phyloP scores from a whole-genome alignment of 2,329 filamentous ascomycete genomes.

The Microthyrium microscopicum region DNA sequence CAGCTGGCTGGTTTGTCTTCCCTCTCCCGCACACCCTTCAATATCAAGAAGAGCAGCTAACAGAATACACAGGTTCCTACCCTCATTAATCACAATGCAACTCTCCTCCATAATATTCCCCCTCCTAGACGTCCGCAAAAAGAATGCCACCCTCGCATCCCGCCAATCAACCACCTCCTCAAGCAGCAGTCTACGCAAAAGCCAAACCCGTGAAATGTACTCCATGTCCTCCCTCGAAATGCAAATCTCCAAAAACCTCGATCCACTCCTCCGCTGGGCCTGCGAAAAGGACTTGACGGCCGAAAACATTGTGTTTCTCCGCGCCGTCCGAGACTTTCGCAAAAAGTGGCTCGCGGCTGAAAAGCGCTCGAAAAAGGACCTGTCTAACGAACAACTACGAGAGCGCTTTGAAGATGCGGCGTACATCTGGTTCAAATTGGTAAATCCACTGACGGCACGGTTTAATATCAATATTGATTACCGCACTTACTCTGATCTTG shows the following conservation, averaged over 20 bases:
- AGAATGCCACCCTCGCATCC: not conserved
- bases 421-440: constrained; percentile 44
- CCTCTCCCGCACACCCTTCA: not conserved
- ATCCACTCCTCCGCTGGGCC: constrained; percentile 46
- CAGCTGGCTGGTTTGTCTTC: constrained; percentile 41
- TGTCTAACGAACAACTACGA: constrained; percentile 8
- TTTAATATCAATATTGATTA: constrained; percentile 53
- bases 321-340: constrained; percentile 41
- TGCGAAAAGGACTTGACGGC: constrained; percentile 51
- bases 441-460: constrained; percentile 43
- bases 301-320: constrained; percentile 54
- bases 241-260: constrained; percentile 41
- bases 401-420: constrained; percentile 42
- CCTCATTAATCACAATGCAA: constrained; percentile 47
- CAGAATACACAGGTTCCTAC: constrained; percentile 24
- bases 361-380: constrained; percentile 9
- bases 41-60: not conserved
- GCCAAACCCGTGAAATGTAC: constrained; percentile 25
- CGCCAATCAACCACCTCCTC: not conserved
- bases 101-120: constrained; percentile 48
- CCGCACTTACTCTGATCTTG: constrained; percentile 35
- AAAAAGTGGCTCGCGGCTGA: constrained; percentile 14
- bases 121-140: constrained; percentile 7
- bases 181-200: constrained; percentile 2
- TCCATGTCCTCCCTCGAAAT: constrained; percentile 47